Percentiles rank a stretch among this genome's conserved stretches.
Evolutionary conservation across 768 basidiomycete genomes (phyloP).

Genomic region (Mycena vulgaris): DNA sequence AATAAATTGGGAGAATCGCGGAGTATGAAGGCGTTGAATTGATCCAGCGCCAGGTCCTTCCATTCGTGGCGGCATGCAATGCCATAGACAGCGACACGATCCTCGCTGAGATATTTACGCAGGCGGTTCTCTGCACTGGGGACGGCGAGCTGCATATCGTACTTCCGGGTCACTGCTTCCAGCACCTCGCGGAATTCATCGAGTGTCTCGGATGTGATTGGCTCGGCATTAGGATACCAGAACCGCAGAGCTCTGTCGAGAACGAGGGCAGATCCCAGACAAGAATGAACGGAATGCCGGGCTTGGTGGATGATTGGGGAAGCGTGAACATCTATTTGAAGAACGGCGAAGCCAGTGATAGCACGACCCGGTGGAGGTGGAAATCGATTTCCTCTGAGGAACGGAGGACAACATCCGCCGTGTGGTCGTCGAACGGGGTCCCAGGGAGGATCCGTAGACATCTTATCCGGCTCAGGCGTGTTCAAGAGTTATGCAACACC

Average conservation of each 20-base stretch:
- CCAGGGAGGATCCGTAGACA: background rate
- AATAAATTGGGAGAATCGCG: too few relatives aligned
- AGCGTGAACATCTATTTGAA: conserved; percentile 10
- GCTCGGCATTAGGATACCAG: conserved; percentile 15
- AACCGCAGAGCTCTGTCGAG: conserved; percentile 10
- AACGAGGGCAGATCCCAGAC: background rate
- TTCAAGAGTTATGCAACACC: too few relatives aligned
- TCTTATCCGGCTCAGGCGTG: background rate
- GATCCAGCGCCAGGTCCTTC: conserved; percentile 9
- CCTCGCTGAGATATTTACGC: background rate
- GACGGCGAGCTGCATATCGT: conserved; percentile 1
- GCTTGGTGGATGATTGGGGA: background rate
- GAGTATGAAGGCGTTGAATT: too few relatives aligned
- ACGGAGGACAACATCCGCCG: conserved; percentile 2
- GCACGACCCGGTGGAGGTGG: conserved; percentile 2
- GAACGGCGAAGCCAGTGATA: background rate
- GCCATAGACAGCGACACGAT: background rate
- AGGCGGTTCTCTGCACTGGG: background rate
- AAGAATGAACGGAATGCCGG: background rate
- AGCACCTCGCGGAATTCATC: background rate
- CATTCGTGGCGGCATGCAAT: conserved; percentile 3
- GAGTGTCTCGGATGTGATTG: background rate
- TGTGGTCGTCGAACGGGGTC: background rate
- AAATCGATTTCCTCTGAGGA: conserved; percentile 8
- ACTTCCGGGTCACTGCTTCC: background rate